Percentiles rank a stretch among this genome's conserved stretches.
phyloP scores from a whole-genome alignment of 1,284 basidiomycete species.

The Violaceomyces palustris region DNA sequence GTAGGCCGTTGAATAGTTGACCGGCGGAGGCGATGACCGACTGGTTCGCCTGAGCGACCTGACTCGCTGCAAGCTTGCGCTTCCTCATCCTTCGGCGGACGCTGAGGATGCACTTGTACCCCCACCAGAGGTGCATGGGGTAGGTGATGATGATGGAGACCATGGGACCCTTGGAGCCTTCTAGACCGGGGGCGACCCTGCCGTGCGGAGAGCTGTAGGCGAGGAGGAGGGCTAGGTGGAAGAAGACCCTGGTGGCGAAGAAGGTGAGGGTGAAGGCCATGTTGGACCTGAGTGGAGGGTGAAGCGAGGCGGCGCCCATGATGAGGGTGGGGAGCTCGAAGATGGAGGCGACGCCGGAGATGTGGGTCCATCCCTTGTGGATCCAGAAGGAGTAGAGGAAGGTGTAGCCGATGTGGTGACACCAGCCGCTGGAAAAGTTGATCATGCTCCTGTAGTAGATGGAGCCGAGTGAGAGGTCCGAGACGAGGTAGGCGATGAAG shows the following conservation, averaged over 20 bases:
- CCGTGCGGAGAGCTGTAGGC: constrained; percentile 30
- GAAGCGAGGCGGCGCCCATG: constrained; percentile 47
- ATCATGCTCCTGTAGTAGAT: constrained; percentile 49
- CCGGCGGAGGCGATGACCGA: constrained; percentile 29
- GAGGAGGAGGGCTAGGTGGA: constrained; percentile 41
- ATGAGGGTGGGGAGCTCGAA: constrained; percentile 50
- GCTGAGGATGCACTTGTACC: constrained; percentile 48
- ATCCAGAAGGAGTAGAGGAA: constrained; percentile 39
- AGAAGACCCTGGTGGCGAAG: constrained; percentile 44
- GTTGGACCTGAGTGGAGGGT: constrained; percentile 47
- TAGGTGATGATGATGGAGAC: constrained; percentile 34
- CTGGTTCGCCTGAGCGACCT: constrained; percentile 24
- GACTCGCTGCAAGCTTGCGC: constrained; percentile 31
- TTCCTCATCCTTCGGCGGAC: constrained; percentile 45
- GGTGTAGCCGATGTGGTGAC: constrained; percentile 48
- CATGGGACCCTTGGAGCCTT: constrained; percentile 35
- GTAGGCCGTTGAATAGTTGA: constrained; percentile 38
- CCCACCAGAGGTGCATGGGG: constrained; percentile 52
- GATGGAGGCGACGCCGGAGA: constrained; percentile 37
- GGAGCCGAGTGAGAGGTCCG: constrained; percentile 42
- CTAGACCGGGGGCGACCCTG: constrained; percentile 24
- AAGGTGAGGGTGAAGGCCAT: constrained; percentile 48
- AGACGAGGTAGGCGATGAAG: constrained; percentile 48
- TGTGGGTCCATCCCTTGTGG: constrained; percentile 40
- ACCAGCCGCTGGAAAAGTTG: constrained; percentile 49